Percentiles rank a stretch among this genome's conserved stretches.
Conservation (phyloP, 1,139 yeast species). For the Arxiozyma slooffiae region DNA sequence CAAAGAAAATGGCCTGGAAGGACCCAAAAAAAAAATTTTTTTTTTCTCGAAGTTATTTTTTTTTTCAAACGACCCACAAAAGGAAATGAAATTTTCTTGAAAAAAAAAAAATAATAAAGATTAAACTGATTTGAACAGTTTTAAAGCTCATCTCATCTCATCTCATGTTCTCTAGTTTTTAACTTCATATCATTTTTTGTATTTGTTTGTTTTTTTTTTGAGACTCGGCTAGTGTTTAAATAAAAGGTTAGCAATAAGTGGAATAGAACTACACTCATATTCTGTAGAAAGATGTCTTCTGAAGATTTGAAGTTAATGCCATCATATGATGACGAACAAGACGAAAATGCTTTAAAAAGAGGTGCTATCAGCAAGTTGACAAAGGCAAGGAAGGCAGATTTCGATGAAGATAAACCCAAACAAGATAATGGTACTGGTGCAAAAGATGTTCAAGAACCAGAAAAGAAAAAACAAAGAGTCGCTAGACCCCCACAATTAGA, state of each 20-base stretch:
- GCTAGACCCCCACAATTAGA: constrained; percentile 41
- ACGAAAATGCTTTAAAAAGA: constrained; percentile 35
- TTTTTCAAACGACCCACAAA: too few species aligned
- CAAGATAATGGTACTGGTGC: constrained; percentile 20
- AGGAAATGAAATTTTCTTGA: not conserved
- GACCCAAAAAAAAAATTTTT: too few species aligned
- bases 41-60: too few species aligned
- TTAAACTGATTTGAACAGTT: too few species aligned
- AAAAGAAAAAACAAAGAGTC: constrained; percentile 42
- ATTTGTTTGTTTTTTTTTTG: too few species aligned
- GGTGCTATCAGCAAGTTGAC: constrained; percentile 41
- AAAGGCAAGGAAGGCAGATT: constrained; percentile 39
- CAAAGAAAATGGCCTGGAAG: too few species aligned
- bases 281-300: not conserved
- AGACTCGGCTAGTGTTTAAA: too few species aligned
- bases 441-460: constrained; percentile 10
- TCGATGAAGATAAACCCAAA: constrained; percentile 30
- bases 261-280: not conserved
- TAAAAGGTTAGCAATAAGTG: too few species aligned
- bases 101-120: not conserved
- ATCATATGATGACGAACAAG: constrained; percentile 27
- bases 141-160: not conserved
- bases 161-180: not conserved
- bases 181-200: too few species aligned
- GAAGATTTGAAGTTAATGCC: constrained; percentile 11